Conservation (phyloP, 1,139 yeast genomes). For the Debaryomyces sp. region DNA sequence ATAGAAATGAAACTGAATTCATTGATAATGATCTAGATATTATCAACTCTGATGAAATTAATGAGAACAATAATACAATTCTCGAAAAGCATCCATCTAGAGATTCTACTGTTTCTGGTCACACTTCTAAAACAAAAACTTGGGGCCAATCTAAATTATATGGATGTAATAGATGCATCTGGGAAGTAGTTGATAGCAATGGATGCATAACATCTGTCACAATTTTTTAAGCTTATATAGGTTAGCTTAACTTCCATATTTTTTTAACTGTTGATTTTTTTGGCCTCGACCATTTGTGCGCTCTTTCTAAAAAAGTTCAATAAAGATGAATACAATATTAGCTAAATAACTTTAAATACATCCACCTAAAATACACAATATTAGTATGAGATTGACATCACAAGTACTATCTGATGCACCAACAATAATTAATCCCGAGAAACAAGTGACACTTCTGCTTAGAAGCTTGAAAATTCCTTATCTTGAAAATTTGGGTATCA, state of each 20-base stretch:
- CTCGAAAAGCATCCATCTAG: slow-evolving; percentile 9
- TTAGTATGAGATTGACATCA: slow-evolving; percentile 41
- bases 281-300: not conserved
- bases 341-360: not conserved
- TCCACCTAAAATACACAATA: not conserved
- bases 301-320: not conserved
- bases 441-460: slow-evolving; percentile 37
- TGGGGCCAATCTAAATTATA: slow-evolving; percentile 60
- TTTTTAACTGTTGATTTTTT: not conserved
- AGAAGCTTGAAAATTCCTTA: slow-evolving; percentile 36
- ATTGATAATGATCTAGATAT: slow-evolving; percentile 43
- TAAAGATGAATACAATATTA: not conserved
- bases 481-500: slow-evolving; percentile 38
- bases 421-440: slow-evolving; percentile 38
- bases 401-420: slow-evolving; percentile 35
- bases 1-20: slow-evolving; percentile 53
- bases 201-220: slow-evolving; percentile 35
- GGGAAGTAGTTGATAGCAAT: slow-evolving; percentile 53
- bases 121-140: slow-evolving; percentile 22
- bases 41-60: slow-evolving; percentile 23
- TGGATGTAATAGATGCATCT: slow-evolving; percentile 48
- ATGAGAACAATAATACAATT: not conserved
- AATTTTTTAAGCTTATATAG: slow-evolving; percentile 9
- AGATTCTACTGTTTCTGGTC: slow-evolving; percentile 13
- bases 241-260: not conserved